A percentile compares a stretch with the other conserved stretches of the same genome.
Evolutionary conservation across 768 basidiomycete genomes (phyloP).

Genomic region (Russula sp.): DNA sequence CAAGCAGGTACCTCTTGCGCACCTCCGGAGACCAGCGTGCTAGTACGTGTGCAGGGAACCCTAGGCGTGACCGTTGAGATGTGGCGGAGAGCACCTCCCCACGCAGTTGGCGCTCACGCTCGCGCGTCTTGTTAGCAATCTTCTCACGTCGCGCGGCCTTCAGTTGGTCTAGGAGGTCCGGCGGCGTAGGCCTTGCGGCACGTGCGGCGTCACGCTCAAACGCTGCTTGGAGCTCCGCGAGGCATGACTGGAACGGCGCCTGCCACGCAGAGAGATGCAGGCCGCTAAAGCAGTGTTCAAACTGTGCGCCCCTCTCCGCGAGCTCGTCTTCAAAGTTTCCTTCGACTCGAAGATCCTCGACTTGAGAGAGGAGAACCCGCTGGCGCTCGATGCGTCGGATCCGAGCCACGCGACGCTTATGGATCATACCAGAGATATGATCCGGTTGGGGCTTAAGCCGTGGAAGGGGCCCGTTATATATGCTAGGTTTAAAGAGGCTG

Average conservation of each 20-base stretch:
- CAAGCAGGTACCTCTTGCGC: constrained; percentile 42
- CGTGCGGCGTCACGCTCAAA: constrained; percentile 39
- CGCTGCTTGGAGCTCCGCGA: constrained; percentile 29
- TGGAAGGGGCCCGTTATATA: constrained; percentile 65
- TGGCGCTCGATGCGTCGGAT: constrained; percentile 39
- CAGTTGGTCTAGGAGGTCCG: constrained; percentile 41
- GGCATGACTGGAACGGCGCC: constrained; percentile 30
- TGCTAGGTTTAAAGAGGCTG: constrained; percentile 53
- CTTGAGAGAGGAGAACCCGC: constrained; percentile 29
- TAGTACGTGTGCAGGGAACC: constrained; percentile 59
- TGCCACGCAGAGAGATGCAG: constrained; percentile 26
- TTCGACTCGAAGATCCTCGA: constrained; percentile 33
- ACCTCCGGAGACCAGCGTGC: constrained; percentile 43
- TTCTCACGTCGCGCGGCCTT: constrained; percentile 53
- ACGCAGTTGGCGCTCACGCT: constrained; percentile 49
- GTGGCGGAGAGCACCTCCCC: constrained; percentile 54
- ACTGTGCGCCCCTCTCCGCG: background rate
- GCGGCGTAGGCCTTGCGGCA: constrained; percentile 36
- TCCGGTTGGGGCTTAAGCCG: constrained; percentile 74
- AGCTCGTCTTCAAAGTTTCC: constrained; percentile 32
- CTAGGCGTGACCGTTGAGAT: constrained; percentile 39
- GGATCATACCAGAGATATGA: constrained; percentile 65
- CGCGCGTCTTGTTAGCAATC: constrained; percentile 57
- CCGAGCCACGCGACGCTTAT: constrained; percentile 36
- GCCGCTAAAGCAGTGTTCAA: constrained; percentile 23